Evolutionary conservation across 106 monocot species (phyloP), one percentile per base, ranked within the genome.

Genomic region (Dendrobium catenatum): DNA sequence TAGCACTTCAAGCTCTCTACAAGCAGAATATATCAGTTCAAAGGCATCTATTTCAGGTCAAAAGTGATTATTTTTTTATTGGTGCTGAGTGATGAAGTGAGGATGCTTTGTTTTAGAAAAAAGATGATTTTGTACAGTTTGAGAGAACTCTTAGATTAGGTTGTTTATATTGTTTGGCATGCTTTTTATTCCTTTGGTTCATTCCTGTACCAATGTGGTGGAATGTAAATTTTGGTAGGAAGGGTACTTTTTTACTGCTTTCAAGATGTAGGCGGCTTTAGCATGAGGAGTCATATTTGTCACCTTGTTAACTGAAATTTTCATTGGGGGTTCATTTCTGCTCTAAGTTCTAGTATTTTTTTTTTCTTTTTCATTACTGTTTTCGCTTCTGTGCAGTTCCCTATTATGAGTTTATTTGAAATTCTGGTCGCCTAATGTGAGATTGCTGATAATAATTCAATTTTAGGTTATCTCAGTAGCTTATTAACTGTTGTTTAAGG

Each of bases 211-310:
- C 37, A 9, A 6, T 24, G 22, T 64, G 59, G 74, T 79, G 85
- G 77, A 81, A 70, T 70, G 70, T 37, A 70, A 31, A 37, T 37
- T 70, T 70, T 70, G 31, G 70, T 70, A 22, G 22, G 4, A 61
- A 22, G 61, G 22, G 22, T 61, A 61, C 61, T 61, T 61, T 0
- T 61, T 61, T 61, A 10, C 10, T 61, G 61, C 22, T 19, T 61
- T 61, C 61, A 1, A 22, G 61, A 20, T 61, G 4, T 4, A 19
- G 61, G 61, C 61, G n/a, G 70, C 70, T 70, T 37, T 33, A 70
- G 15, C 33, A 70, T 70, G 70, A 29, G 33, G 70, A 33, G 13
- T 70, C 27, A 29, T 31, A 70, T 31, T 70, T 70, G 70, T 2
- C 4, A 37, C 70, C 51, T 70, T 37, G 1, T 70, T 31, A 16